Evolutionary conservation across 2,329 filamentous ascomycete genomes (phyloP).

Genomic region (Plenodomus biglobosus): DNA sequence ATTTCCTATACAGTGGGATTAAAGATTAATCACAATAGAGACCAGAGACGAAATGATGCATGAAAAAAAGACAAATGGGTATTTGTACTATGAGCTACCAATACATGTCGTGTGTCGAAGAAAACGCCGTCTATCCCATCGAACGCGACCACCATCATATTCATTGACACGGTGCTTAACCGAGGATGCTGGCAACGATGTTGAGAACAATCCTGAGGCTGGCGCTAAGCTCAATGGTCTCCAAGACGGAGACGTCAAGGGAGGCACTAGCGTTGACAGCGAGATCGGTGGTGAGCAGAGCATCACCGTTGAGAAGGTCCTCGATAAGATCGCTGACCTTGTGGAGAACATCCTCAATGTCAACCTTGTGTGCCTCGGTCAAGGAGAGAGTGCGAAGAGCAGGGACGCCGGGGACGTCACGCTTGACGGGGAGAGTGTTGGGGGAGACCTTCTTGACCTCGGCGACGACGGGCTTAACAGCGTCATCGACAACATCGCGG

Average conservation of each 20-base stretch:
- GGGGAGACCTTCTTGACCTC: not conserved
- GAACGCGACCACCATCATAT: not conserved
- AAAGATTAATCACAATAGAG: not conserved
- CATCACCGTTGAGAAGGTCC: not conserved
- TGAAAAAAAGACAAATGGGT: not conserved
- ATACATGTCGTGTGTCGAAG: not conserved
- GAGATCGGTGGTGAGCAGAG: not conserved
- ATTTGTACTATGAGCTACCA: not conserved
- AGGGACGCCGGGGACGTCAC: not conserved
- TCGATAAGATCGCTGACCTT: slow-evolving; percentile 1
- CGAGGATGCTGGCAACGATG: slow-evolving; percentile 4
- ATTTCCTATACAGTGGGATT: slow-evolving; percentile 17
- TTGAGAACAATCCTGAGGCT: slow-evolving; percentile 1
- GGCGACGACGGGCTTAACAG: not conserved
- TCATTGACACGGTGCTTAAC: not conserved
- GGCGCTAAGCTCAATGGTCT: slow-evolving; percentile 1
- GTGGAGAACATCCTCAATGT: slow-evolving; percentile 2
- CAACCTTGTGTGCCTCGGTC: not conserved
- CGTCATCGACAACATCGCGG: not conserved
- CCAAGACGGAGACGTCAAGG: slow-evolving; percentile 1
- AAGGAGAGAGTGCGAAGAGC: not conserved
- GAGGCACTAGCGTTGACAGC: not conserved
- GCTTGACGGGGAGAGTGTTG: not conserved
- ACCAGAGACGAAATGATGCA: not conserved
- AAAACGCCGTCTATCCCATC: not conserved